Conservation (phyloP, 2,329 filamentous ascomycete genomes). For the Cladophialophora carrionii region DNA sequence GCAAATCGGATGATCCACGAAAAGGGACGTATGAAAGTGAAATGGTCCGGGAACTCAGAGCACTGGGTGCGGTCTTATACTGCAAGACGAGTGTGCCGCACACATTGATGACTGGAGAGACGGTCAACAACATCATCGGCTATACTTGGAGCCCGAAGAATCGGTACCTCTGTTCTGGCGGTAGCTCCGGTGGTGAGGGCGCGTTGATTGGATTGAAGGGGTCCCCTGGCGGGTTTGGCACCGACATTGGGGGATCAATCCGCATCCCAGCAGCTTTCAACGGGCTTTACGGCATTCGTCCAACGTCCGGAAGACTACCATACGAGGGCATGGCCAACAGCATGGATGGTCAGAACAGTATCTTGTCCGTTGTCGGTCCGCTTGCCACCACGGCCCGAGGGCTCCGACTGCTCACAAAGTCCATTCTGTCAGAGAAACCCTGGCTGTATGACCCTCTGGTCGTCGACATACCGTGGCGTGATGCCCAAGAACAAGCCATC, state of each 20-base stretch:
- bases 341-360: conserved; percentile 66
- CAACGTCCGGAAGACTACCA: conserved; percentile 57
- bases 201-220: conserved; percentile 60
- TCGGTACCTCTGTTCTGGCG: conserved; percentile 57
- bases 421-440: conserved; percentile 61
- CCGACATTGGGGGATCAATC: conserved; percentile 61
- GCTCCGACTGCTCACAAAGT: conserved; percentile 60
- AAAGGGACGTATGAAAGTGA: conserved; percentile 59
- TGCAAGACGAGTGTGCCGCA: conserved; percentile 62
- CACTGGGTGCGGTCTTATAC: conserved; percentile 59
- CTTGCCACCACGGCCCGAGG: conserved; percentile 61
- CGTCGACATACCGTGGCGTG: conserved; percentile 67
- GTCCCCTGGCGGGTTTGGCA: conserved; percentile 61
- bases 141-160: conserved; percentile 63
- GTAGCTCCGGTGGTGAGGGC: conserved; percentile 63
- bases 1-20: conserved; percentile 56
- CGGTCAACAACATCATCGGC: conserved; percentile 64
- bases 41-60: conserved; percentile 59
- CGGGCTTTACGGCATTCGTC: conserved; percentile 60
- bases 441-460: conserved; percentile 70
- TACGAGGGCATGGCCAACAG: conserved; percentile 65
- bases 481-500: conserved; percentile 47
- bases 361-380: conserved; percentile 66
- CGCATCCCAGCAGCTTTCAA: conserved; percentile 65
- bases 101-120: conserved; percentile 62